These are phyloP conservation scores for Fusarium coffeatum DNA, from an alignment of 2,329 filamentous ascomycete species.

Conservation along the genomic window DNA sequence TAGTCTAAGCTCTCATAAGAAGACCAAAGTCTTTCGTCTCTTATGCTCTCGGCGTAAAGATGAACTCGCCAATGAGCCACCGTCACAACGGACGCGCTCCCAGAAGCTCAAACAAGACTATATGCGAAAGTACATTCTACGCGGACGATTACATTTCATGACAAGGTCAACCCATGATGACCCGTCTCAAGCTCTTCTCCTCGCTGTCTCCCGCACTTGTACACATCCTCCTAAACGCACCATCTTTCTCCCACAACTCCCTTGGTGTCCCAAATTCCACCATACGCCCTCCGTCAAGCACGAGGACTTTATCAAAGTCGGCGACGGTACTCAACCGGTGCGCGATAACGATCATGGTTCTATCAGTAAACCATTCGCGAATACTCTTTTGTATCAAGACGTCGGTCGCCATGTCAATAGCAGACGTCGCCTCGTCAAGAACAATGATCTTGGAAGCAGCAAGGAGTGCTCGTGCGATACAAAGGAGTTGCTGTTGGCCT, in stretches of 20 bases:
- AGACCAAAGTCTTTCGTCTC: no score
- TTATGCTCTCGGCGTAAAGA: no score
- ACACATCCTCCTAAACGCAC: slow-evolving; percentile 70
- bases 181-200: slow-evolving; percentile 58
- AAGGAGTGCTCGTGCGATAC: slow-evolving; percentile 77
- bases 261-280: slow-evolving; percentile 73
- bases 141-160: neutral
- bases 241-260: slow-evolving; percentile 67
- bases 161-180: slow-evolving; percentile 49
- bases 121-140: neutral
- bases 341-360: slow-evolving; percentile 79
- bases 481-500: slow-evolving; percentile 79
- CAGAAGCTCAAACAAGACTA: neutral
- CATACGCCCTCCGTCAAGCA: slow-evolving; percentile 73
- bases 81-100: neutral
- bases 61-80: neutral
- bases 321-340: slow-evolving; percentile 79
- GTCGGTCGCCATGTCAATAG: slow-evolving; percentile 81
- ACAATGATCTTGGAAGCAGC: slow-evolving; percentile 79
- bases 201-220: slow-evolving; percentile 65
- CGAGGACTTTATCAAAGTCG: slow-evolving; percentile 78
- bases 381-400: slow-evolving; percentile 77
- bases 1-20: no score
- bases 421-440: slow-evolving; percentile 80
- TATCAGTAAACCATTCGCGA: slow-evolving; percentile 74